Evolutionary conservation across 331 rosid species (phyloP).

Genomic region (Malus hybrid): DNA sequence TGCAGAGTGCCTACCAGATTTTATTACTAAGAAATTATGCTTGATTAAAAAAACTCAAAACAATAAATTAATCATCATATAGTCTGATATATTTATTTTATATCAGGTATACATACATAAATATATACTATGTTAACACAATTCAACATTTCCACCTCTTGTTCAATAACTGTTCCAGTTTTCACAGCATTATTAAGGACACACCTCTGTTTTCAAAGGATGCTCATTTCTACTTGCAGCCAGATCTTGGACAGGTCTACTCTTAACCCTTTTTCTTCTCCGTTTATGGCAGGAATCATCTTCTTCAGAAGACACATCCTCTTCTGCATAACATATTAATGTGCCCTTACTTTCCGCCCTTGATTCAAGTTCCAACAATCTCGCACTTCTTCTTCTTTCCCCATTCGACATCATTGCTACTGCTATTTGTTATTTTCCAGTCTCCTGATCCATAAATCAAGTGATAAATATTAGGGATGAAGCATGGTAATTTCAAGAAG

Average conservation of each 20-base stretch:
- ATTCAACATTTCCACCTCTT: background rate
- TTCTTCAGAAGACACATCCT: background rate
- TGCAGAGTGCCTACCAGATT: background rate
- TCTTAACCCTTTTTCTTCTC: slow-evolving; percentile 1
- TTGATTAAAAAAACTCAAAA: background rate
- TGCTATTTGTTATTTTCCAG: background rate
- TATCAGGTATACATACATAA: background rate
- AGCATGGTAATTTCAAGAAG: background rate
- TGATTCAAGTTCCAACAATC: background rate
- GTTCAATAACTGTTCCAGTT: background rate
- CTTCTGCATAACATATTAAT: background rate
- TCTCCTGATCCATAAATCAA: background rate
- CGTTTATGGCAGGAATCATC: background rate
- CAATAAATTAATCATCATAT: background rate
- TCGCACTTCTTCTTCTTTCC: slow-evolving; percentile 7
- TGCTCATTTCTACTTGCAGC: background rate
- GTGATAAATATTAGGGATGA: background rate
- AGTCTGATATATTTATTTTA: background rate
- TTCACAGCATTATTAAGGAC: background rate
- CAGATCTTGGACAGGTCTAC: slow-evolving; percentile 2
- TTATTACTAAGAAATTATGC: background rate
- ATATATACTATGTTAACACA: background rate
- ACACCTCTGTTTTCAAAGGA: background rate
- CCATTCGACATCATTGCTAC: background rate
- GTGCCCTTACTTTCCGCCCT: slow-evolving; percentile 6